phyloP scores from a whole-genome alignment of 2,329 filamentous ascomycete genomes.

The Botryotinia convoluta region DNA sequence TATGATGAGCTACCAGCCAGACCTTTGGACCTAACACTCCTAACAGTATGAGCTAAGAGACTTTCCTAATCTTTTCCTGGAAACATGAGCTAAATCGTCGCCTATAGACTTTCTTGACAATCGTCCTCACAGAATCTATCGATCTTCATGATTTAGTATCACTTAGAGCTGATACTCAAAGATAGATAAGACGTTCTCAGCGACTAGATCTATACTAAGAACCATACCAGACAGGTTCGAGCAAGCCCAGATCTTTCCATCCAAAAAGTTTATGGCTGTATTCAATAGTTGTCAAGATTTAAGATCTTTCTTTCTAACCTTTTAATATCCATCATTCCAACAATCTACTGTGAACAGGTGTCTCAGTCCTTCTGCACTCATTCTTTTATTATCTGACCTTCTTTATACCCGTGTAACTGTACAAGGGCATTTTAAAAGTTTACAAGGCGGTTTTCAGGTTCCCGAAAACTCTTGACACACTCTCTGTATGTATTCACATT shows the following conservation, averaged over 20 bases:
- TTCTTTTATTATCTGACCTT: neutral
- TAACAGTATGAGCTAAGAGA: neutral
- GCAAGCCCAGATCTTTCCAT: neutral
- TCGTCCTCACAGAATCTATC: neutral
- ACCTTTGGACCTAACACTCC: neutral
- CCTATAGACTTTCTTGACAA: neutral
- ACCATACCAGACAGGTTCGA: neutral
- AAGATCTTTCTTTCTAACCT: neutral
- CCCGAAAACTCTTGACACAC: neutral
- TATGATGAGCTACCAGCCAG: neutral
- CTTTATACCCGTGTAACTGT: neutral
- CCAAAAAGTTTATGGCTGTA: neutral
- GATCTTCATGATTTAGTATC: neutral
- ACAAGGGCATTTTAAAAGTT: neutral
- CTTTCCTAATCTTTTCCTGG: neutral
- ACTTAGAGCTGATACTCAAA: too few relatives aligned
- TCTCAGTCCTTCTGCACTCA: neutral
- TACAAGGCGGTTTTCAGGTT: neutral
- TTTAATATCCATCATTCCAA: neutral
- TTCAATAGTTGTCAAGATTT: neutral
- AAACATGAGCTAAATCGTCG: neutral
- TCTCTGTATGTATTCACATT: slow-evolving; percentile 16
- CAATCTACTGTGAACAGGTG: neutral
- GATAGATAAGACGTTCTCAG: neutral
- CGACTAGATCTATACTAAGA: neutral